Base-by-base conservation (phyloP, 2,329 filamentous ascomycete species). In the Huntiella bhutanensis region DNA sequence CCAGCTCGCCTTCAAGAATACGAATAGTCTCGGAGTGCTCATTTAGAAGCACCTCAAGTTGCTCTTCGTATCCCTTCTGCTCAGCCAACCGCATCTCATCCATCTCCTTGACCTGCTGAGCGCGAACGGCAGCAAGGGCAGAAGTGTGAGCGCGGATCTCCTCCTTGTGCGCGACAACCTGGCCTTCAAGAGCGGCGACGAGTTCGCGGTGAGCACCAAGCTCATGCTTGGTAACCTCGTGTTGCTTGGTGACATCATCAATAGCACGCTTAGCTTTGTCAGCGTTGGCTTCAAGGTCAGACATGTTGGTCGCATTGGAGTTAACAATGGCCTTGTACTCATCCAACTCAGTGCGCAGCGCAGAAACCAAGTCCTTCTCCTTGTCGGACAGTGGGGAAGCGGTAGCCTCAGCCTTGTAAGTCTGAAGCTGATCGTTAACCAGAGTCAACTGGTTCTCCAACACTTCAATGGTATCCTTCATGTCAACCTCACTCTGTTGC, bases 271-370 rank as follows among this genome's bases (percentile, higher is more conserved):
- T 73, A 43, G 81, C 73, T 19, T 70, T 69, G 32, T 71, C 60
- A 57, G 92, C 80, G 3, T 79, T 73, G 52, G 77, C 64, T 60
- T 94, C 85, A 11, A 94, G 68, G 52, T 82, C 73, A 3, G 76
- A 69, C 28, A 94, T 77, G 54, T 78, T 82, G 35, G 70, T 58
- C 10, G 76, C 67, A 54, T 87, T 83, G 53, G 66, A 70, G 52
- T 72, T 70, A 54, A 92, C 79, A 34, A 82, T 73, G 3, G 70
- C 64, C 62, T 82, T 87, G 63, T 93, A 86, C 57, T 85, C 77
- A 44, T 87, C 77, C 45, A 95, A 79, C 57, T 93, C 80, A 49
- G 64, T 69, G 51, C 82, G 80, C 37, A 95, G 62, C 39, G 67
- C 67, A 33, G 67, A 64, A 33, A 82, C 64, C 41, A 78, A 63